Base-by-base conservation (phyloP, 1,284 basidiomycete species). In the Cryptococcus maquisensis region DNA sequence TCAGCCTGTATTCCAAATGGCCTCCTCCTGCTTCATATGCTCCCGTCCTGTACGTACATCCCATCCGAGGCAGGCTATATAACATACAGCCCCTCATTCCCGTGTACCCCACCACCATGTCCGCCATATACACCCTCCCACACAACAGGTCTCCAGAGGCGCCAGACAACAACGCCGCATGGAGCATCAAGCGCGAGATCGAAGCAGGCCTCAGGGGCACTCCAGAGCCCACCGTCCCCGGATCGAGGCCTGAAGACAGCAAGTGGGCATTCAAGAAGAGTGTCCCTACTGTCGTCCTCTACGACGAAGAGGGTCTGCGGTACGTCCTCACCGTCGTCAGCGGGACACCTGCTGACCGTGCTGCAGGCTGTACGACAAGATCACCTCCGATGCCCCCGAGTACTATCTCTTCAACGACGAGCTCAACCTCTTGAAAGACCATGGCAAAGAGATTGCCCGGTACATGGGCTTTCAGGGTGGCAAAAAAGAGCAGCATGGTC, bases 221-320 rank as follows among this genome's bases (percentile, higher is more conserved):
- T 1, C 23, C 24, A 6, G 50, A 59, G 32, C 41, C 57, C 1
- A 63, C 62, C 10, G 56, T 74, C 18, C 74, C 74, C 6, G 74
- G 74, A 16, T 39, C 57, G 3, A 59, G 51, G 4, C 55, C 51
- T 4, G 73, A 69, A 47, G 73, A 76, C 54, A 54, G 56, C 47
- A 28, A 59, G 21, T 78, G 72, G 72, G 63, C 65, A 4, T 78
- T 71, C 51, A 74, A 81, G 60, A 87, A 85, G 70, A 81, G 81
- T 16, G 76, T 97, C 12, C 91, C 93, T 4, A 95, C 91, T 0
- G 79, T 90, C 68, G 82, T 96, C 15, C 81, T 96, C 10, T 96
- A 96, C 75, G 85, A 93, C 65, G 89, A 94, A 70, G 80, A 78
- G 24, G 93, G 93, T 3, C 79, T 97, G 51, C 80, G 71, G 72